Evolutionary conservation across 169 alveolate genomes (phyloP).

Genomic region (Blepharisma undulans): DNA sequence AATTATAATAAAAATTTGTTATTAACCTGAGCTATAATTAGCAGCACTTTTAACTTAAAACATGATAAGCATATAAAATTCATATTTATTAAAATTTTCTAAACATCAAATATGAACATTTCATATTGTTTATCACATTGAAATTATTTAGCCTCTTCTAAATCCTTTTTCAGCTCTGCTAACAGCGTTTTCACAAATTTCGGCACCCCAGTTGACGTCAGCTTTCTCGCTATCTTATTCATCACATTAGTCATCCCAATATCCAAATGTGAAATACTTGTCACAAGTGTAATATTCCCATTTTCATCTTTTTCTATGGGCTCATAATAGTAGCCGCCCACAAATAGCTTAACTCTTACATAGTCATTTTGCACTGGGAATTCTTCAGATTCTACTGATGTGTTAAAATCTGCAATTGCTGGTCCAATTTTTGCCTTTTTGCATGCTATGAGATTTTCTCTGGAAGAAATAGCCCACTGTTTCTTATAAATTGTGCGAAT

Average conservation of each 20-base stretch:
- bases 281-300: constrained; percentile 4
- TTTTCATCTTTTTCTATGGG: not conserved
- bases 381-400: constrained; percentile 8
- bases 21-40: too few species aligned
- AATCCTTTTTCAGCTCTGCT: not conserved
- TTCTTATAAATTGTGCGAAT: not conserved
- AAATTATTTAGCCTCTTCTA: not conserved
- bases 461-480: not conserved
- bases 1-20: too few species aligned
- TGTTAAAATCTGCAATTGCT: not conserved
- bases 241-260: not conserved
- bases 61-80: too few species aligned
- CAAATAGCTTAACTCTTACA: not conserved
- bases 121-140: not conserved
- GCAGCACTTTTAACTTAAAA: too few species aligned
- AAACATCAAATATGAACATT: not conserved
- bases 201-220: not conserved
- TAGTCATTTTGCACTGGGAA: not conserved
- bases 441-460: not conserved
- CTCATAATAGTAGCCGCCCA: not conserved
- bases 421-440: not conserved
- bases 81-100: too few species aligned
- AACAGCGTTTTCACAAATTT: not conserved
- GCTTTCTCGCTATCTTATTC: not conserved
- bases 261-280: not conserved